Percentiles rank a stretch among this genome's conserved stretches.
Conservation (phyloP, 2,329 filamentous ascomycete genomes). For the Fusarium sp. region DNA sequence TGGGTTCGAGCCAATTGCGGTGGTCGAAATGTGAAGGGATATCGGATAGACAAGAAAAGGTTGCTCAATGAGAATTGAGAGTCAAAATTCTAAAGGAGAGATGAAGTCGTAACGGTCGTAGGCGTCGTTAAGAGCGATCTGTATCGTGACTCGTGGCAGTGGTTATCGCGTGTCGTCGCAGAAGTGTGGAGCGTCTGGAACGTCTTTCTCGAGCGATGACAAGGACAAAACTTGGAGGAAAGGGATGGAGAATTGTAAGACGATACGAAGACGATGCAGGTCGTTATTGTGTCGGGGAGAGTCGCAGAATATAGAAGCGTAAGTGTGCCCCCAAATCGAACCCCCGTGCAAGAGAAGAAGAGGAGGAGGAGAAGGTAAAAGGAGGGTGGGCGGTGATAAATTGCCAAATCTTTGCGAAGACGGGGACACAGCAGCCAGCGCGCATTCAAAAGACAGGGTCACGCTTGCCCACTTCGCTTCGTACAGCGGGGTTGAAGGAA, state of each 20-base stretch:
- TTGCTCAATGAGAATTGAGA: conserved; percentile 9
- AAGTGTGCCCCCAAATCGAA: conserved; percentile 30
- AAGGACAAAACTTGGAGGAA: conserved; percentile 20
- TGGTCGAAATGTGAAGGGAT: conserved; percentile 10
- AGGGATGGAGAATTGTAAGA: conserved; percentile 12
- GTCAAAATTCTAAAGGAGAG: conserved; percentile 27
- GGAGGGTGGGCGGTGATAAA: conserved; percentile 35
- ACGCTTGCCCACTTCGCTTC: conserved; percentile 38
- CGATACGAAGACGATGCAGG: conserved; percentile 8
- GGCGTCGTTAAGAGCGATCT: conserved; percentile 44
- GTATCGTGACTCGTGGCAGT: conserved; percentile 38
- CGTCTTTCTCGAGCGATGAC: conserved; percentile 24
- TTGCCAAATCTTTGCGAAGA: conserved; percentile 38
- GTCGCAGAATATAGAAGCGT: conserved; percentile 38
- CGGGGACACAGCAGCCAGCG: conserved; percentile 34
- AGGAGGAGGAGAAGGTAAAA: conserved; percentile 28
- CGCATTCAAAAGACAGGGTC: conserved; percentile 40
- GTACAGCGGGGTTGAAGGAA: conserved; percentile 38
- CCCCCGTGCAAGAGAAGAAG: conserved; percentile 35
- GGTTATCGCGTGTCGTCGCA: conserved; percentile 42
- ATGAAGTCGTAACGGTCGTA: conserved; percentile 48
- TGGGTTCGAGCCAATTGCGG: conserved; percentile 10
- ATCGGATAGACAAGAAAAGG: conserved; percentile 9
- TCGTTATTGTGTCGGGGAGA: conserved; percentile 30
- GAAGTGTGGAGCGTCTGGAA: conserved; percentile 43